Conservation (phyloP, 805 yeast genomes). For the Jamesozyma rosinii region DNA sequence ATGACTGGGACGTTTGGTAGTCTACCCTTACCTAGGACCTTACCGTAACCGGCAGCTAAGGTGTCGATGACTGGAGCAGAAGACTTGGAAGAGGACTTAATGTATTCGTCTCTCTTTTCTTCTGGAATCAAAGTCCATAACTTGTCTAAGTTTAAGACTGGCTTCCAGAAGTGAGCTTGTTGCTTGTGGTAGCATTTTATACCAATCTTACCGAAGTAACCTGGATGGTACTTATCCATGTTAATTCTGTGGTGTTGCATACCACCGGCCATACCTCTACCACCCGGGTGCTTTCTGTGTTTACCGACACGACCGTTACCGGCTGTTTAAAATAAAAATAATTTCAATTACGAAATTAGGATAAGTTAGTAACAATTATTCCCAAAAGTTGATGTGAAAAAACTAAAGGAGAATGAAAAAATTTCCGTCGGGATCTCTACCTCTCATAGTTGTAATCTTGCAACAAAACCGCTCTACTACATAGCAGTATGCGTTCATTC, state of each 20-base stretch:
- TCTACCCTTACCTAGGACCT: constrained; percentile 98
- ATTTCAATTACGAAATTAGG: background rate
- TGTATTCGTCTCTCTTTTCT: constrained; percentile 89
- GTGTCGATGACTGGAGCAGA: constrained; percentile 99
- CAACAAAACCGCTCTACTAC: background rate
- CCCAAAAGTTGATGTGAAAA: background rate
- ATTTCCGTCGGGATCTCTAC: background rate
- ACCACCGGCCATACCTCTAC: constrained; percentile 99
- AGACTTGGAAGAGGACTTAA: constrained; percentile 71
- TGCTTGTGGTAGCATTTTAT: constrained; percentile 99
- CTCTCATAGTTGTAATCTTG: background rate
- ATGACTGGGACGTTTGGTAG: constrained; percentile 97
- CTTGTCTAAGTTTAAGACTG: constrained; percentile 95
- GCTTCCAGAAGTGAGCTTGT: constrained; percentile 92
- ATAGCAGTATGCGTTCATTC: background rate
- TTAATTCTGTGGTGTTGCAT: constrained; percentile 99
- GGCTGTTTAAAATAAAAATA: constrained; percentile 44
- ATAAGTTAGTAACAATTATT: constrained; percentile 8
- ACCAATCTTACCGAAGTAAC: constrained; percentile 99
- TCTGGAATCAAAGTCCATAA: constrained; percentile 94
- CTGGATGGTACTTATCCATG: constrained; percentile 99
- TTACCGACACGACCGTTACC: constrained; percentile 99
- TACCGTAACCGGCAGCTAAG: constrained; percentile 98
- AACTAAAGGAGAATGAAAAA: background rate
- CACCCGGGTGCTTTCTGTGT: constrained; percentile 99